A percentile compares a stretch with the other conserved stretches of the same genome.
These are phyloP conservation scores for Glomus cerebriforme DNA, from an alignment of 192 early-diverging fungal genomes.

Conservation along the genomic window DNA sequence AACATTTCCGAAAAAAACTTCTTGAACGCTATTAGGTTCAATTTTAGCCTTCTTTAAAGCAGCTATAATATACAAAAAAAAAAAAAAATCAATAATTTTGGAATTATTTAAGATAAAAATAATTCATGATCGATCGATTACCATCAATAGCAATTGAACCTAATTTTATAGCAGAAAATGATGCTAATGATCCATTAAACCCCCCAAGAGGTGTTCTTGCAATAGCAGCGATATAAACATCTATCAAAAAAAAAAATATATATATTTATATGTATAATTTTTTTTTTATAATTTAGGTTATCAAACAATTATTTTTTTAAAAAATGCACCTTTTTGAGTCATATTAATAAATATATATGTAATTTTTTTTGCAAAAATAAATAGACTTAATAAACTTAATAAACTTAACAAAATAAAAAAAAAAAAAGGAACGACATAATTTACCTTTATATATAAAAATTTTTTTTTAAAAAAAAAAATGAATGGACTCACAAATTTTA, in stretches of 20 bases:
- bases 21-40: conserved; percentile 66
- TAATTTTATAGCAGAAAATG: conserved; percentile 80
- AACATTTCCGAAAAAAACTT: conserved; percentile 78
- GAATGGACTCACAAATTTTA: too few species aligned
- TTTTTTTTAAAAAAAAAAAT: too few species aligned
- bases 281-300: not conserved
- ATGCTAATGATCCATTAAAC: conserved; percentile 86
- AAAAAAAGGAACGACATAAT: not conserved
- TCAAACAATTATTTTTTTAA: not conserved
- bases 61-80: conserved; percentile 35
- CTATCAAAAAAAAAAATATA: not conserved
- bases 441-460: too few species aligned
- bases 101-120: not conserved
- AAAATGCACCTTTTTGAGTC: not conserved
- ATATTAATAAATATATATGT: not conserved
- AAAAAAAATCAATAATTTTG: too few species aligned
- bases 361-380: too few species aligned
- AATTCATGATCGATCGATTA: conserved; percentile 30
- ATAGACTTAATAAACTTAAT: not conserved
- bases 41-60: conserved; percentile 56
- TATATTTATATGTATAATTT: not conserved
- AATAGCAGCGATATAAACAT: conserved; percentile 89
- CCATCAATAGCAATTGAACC: conserved; percentile 88
- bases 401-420: not conserved
- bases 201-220: conserved; percentile 91